A percentile compares a stretch with the other conserved stretches of the same genome.
These are phyloP conservation scores for Nidularia pulvinata DNA, from an alignment of 768 basidiomycete genomes.

Conservation along the genomic window DNA sequence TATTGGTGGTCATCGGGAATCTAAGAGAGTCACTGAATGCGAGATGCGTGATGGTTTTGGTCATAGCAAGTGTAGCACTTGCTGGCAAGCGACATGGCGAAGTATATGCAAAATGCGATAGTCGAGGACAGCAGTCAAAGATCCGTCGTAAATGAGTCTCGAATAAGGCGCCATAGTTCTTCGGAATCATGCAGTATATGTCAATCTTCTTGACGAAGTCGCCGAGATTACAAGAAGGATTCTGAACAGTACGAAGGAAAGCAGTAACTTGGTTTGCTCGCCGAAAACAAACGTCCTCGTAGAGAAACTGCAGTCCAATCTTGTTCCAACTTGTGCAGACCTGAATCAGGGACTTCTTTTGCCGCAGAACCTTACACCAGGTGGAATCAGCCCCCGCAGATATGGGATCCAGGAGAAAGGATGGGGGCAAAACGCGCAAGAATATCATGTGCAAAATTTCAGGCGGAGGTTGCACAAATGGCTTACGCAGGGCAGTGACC, in stretches of 20 bases:
- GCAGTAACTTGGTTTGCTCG: constrained; percentile 3
- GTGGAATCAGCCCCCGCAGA: constrained; percentile 1
- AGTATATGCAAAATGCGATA: background rate
- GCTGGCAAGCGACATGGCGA: background rate
- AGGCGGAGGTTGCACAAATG: constrained; percentile 1
- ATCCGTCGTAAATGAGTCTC: constrained; percentile 1
- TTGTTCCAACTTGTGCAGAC: constrained; percentile 4
- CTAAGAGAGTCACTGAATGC: background rate
- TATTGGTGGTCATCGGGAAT: background rate
- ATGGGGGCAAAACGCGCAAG: background rate
- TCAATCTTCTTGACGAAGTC: constrained; percentile 5
- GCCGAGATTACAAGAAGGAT: constrained; percentile 2
- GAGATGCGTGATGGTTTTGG: background rate
- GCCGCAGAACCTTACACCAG: constrained; percentile 4
- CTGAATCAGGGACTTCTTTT: background rate
- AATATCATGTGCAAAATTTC: constrained; percentile 5
- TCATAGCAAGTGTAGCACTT: background rate
- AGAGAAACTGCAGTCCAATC: constrained; percentile 6
- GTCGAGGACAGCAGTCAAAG: constrained; percentile 3
- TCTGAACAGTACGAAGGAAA: constrained; percentile 4
- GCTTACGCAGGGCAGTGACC: background rate
- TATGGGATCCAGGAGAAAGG: constrained; percentile 3
- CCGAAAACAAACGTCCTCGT: constrained; percentile 7
- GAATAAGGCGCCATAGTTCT: constrained; percentile 1
- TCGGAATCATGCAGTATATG: constrained; percentile 3